These are phyloP conservation scores for Trametes villosa DNA, from an alignment of 768 basidiomycete genomes.

Conservation along the genomic window DNA sequence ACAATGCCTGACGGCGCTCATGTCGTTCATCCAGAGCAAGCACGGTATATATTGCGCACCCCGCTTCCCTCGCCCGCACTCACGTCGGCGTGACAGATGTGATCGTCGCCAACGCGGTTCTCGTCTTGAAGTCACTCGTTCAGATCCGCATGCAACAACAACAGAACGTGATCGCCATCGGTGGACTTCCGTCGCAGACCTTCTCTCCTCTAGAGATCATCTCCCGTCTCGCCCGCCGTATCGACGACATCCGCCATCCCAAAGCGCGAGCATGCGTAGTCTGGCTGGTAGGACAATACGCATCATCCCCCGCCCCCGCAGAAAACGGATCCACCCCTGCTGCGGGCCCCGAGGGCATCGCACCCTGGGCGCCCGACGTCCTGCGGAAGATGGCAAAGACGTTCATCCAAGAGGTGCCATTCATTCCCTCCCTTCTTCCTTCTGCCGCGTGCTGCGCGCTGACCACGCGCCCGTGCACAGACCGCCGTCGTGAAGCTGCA, in stretches of 20 bases:
- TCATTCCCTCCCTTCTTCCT: neutral
- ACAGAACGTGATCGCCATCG: constrained; percentile 26
- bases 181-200: constrained; percentile 21
- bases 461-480: constrained; percentile 39
- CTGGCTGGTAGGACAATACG: constrained; percentile 94
- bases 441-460: neutral
- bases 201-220: constrained; percentile 66
- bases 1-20: constrained; percentile 76
- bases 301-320: constrained; percentile 46
- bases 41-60: constrained; percentile 48
- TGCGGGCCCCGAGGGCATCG: constrained; percentile 59
- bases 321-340: constrained; percentile 21
- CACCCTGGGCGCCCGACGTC: constrained; percentile 87
- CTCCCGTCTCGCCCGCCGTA: constrained; percentile 72
- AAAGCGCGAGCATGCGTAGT: constrained; percentile 86
- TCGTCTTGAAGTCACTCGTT: constrained; percentile 85
- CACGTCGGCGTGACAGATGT: constrained; percentile 51
- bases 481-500: constrained; percentile 77
- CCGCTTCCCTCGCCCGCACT: neutral
- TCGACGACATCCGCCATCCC: constrained; percentile 80
- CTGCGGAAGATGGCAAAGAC: constrained; percentile 77
- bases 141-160: constrained; percentile 60
- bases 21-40: constrained; percentile 76
- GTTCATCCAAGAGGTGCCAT: constrained; percentile 69
- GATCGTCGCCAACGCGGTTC: constrained; percentile 78